phyloP scores from a whole-genome alignment of 2,329 filamentous ascomycete species.

The Dothistroma septosporum region DNA sequence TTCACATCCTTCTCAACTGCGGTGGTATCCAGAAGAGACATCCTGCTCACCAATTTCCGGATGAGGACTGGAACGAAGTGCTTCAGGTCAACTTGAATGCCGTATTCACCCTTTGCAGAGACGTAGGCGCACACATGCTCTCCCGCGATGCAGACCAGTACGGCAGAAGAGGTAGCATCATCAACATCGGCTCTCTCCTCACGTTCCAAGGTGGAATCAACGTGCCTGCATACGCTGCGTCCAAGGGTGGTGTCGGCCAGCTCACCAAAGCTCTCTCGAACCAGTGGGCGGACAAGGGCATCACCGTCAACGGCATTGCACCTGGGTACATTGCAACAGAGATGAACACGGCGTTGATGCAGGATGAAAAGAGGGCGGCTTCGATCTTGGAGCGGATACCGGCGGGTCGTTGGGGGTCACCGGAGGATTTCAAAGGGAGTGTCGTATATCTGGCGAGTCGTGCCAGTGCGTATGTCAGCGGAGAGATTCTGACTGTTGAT shows the following conservation, averaged over 20 bases:
- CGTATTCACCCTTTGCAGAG: conserved; percentile 73
- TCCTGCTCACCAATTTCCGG: conserved; percentile 69
- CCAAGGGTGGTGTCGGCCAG: conserved; percentile 80
- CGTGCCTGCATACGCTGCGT: conserved; percentile 81
- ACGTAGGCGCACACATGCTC: conserved; percentile 76
- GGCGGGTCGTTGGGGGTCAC: conserved; percentile 74
- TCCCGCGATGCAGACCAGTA: conserved; percentile 46
- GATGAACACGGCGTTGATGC: conserved; percentile 81
- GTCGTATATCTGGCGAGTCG: conserved; percentile 71
- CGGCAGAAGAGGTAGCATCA: conserved; percentile 64
- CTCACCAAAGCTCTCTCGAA: conserved; percentile 81
- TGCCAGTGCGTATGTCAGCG: conserved; percentile 76
- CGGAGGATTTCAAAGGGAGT: conserved; percentile 84
- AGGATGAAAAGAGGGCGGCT: conserved; percentile 63
- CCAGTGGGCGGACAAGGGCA: conserved; percentile 75
- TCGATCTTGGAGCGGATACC: conserved; percentile 79
- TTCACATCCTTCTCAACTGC: conserved; percentile 80
- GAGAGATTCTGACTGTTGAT: conserved; percentile 78
- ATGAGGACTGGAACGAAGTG: conserved; percentile 73
- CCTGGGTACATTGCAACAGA: conserved; percentile 91
- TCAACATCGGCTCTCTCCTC: conserved; percentile 79
- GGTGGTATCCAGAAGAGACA: conserved; percentile 81
- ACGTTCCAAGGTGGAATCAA: conserved; percentile 84
- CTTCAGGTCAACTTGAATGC: conserved; percentile 81
- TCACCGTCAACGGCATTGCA: conserved; percentile 83